Evolutionary conservation across 768 basidiomycete genomes (phyloP).

Genomic region (Tricholoma matsutake): DNA sequence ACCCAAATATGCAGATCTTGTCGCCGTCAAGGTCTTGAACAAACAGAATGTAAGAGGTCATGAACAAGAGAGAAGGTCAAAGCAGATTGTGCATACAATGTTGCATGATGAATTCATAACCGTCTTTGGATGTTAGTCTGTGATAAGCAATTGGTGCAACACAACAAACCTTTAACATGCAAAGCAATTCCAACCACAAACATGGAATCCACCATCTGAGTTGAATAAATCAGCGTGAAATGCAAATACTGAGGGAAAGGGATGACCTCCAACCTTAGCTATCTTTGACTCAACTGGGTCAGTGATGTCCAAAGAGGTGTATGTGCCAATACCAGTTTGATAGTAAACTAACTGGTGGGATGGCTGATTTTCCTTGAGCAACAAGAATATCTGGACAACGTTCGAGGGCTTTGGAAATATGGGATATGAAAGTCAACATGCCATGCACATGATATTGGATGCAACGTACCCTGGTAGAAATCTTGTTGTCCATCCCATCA

Average conservation of each 20-base stretch:
- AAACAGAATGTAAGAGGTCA: background rate
- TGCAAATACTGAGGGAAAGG: too few species aligned
- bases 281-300: slow-evolving; percentile 41
- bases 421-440: too few species aligned
- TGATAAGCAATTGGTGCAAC: too few species aligned
- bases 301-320: slow-evolving; percentile 47
- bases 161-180: too few species aligned
- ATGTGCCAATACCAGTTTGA: slow-evolving; percentile 62
- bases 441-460: too few species aligned
- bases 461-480: too few species aligned
- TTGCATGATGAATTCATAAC: slow-evolving; percentile 59
- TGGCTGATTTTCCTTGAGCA: slow-evolving; percentile 35
- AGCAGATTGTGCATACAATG: slow-evolving; percentile 36
- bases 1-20: slow-evolving; percentile 49
- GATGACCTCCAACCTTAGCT: slow-evolving; percentile 41
- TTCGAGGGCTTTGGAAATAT: slow-evolving; percentile 45
- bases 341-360: slow-evolving; percentile 41
- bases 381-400: slow-evolving; percentile 34
- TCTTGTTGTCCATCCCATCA: slow-evolving; percentile 28
- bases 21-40: slow-evolving; percentile 42
- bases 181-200: too few species aligned
- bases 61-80: background rate
- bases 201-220: too few species aligned
- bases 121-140: too few species aligned
- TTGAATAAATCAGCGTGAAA: too few species aligned